Evolutionary conservation across 1,139 yeast genomes (phyloP).

Genomic region (Kodamaea ohmeri): DNA sequence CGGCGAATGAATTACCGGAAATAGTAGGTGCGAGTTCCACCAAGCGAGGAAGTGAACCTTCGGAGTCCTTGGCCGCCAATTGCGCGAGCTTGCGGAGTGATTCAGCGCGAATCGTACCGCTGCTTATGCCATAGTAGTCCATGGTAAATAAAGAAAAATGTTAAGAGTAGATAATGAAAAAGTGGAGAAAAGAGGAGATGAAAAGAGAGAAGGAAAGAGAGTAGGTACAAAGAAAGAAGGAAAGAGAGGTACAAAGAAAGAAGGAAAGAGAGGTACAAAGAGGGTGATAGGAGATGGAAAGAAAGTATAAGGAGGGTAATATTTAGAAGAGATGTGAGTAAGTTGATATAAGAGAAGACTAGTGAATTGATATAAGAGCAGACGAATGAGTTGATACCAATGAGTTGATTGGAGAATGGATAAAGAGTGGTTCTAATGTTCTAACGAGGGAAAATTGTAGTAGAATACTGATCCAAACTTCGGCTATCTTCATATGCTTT

Average conservation of each 20-base stretch:
- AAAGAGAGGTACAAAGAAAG: too few relatives aligned
- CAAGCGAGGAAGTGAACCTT: slow-evolving; percentile 16
- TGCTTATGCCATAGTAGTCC: slow-evolving; percentile 40
- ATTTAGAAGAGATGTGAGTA: too few relatives aligned
- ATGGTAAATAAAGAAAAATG: slow-evolving; percentile 16
- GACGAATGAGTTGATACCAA: too few relatives aligned
- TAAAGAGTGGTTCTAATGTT: too few relatives aligned
- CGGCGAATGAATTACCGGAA: slow-evolving; percentile 18
- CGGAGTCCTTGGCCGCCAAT: slow-evolving; percentile 27
- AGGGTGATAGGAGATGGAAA: too few relatives aligned
- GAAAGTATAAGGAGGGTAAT: too few relatives aligned
- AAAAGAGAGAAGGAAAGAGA: neutral
- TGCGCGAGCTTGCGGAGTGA: slow-evolving; percentile 50
- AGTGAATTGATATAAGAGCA: too few relatives aligned
- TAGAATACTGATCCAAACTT: too few relatives aligned
- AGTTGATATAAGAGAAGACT: too few relatives aligned
- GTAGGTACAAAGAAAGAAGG: neutral
- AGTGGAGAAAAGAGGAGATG: neutral
- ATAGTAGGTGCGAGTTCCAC: slow-evolving; percentile 22
- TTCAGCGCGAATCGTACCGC: slow-evolving; percentile 53
- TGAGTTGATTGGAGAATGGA: too few relatives aligned
- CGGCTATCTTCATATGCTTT: neutral
- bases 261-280: too few relatives aligned
- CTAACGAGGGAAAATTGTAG: too few relatives aligned
- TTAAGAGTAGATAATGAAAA: neutral